Conservation (phyloP, 345 rosid species). For the Acer negundo region DNA sequence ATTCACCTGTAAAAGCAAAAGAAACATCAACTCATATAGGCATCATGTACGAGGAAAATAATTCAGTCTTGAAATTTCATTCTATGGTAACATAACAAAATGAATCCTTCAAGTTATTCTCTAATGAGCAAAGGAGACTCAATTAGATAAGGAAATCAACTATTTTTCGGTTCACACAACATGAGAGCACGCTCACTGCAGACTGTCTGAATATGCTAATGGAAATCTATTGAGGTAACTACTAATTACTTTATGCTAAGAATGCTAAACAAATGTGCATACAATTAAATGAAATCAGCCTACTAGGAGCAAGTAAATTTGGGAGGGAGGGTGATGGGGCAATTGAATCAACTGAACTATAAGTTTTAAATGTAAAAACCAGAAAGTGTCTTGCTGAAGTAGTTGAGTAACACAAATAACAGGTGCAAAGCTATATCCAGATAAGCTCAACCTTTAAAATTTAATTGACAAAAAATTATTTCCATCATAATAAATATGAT, state of each 20-base stretch:
- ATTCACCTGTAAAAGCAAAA: slow-evolving; percentile 16
- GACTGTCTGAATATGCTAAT: neutral
- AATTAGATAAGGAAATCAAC: neutral
- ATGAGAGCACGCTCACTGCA: neutral
- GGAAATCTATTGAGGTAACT: neutral
- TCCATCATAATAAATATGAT: neutral
- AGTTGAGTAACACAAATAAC: neutral
- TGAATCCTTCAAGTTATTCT: neutral
- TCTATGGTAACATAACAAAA: neutral
- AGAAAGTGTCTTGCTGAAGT: neutral
- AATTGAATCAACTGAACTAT: neutral
- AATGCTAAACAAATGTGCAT: neutral
- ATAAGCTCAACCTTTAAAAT: neutral
- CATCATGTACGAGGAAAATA: neutral
- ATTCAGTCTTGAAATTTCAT: neutral
- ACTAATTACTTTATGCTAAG: neutral
- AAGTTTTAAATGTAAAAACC: neutral
- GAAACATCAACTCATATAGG: neutral
- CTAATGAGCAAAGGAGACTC: neutral
- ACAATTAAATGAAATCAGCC: neutral
- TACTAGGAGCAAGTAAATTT: neutral
- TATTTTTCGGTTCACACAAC: neutral
- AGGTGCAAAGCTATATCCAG: neutral
- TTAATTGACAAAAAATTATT: neutral
- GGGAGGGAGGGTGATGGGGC: too few species aligned